These are phyloP conservation scores for Aspergillus leporis DNA, from an alignment of 495 filamentous ascomycete species.

Conservation along the genomic window DNA sequence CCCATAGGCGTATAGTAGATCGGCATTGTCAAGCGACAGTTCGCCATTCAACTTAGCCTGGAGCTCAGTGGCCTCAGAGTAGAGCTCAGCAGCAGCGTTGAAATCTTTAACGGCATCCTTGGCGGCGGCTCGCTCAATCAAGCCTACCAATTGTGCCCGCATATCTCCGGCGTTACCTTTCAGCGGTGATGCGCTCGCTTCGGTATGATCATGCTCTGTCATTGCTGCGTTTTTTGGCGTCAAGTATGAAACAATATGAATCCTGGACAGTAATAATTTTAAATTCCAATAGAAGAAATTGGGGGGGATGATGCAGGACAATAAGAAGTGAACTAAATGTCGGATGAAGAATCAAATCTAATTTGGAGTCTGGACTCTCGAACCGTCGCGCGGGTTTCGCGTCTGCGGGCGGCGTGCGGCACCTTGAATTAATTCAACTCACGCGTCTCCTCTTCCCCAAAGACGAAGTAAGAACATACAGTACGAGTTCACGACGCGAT, in stretches of 20 bases:
- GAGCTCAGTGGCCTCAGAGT: conserved; percentile 82
- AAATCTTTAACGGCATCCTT: conserved; percentile 87
- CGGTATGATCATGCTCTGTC: conserved; percentile 20
- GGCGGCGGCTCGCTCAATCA: conserved; percentile 60
- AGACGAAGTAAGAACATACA: background rate
- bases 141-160: conserved; percentile 36
- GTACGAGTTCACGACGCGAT: background rate
- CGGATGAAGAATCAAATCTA: too few relatives aligned
- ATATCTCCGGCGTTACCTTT: conserved; percentile 18
- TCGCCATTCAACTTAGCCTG: conserved; percentile 93
- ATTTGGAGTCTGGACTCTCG: too few relatives aligned
- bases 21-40: conserved; percentile 83
- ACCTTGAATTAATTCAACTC: too few relatives aligned
- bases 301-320: too few relatives aligned
- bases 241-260: background rate
- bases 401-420: too few relatives aligned
- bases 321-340: background rate
- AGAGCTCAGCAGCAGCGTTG: conserved; percentile 78
- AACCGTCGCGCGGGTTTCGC: too few relatives aligned
- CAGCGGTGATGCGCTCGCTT: conserved; percentile 7
- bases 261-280: too few relatives aligned
- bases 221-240: conserved; percentile 10
- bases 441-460: too few relatives aligned
- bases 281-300: too few relatives aligned
- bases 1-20: conserved; percentile 90